Conservation (phyloP, 2,329 filamentous ascomycete genomes). For the Monosporascus sp. region DNA sequence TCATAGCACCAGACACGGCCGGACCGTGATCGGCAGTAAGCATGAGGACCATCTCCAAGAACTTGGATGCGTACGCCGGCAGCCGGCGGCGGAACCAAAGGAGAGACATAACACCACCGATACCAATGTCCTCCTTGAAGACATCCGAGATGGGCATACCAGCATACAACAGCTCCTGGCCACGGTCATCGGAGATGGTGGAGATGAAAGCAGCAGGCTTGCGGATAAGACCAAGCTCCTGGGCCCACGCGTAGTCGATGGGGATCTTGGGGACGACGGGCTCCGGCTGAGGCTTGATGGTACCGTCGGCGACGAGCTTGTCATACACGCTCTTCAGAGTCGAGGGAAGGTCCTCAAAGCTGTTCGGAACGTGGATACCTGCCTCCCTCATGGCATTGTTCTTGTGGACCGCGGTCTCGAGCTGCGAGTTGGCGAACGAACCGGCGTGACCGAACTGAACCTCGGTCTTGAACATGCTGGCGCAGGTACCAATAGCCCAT, state of each 20-base stretch:
- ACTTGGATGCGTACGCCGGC: slow-evolving; percentile 93
- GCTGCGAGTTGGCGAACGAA: slow-evolving; percentile 97
- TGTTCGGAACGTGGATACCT: slow-evolving; percentile 89
- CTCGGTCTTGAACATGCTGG: slow-evolving; percentile 99
- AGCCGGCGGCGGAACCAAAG: slow-evolving; percentile 99
- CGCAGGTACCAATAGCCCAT: slow-evolving; percentile 98
- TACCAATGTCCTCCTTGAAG: slow-evolving; percentile 97
- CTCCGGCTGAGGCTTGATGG: slow-evolving; percentile 80
- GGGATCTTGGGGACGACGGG: slow-evolving; percentile 97
- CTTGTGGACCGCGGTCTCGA: slow-evolving; percentile 94
- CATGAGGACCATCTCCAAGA: slow-evolving; percentile 99
- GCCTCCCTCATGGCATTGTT: slow-evolving; percentile 96
- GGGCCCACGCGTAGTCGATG: slow-evolving; percentile 99
- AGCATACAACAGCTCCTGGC: slow-evolving; percentile 96
- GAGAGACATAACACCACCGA: slow-evolving; percentile 99
- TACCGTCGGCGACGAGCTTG: slow-evolving; percentile 77
- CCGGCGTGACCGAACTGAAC: slow-evolving; percentile 99
- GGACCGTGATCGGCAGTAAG: slow-evolving; percentile 98
- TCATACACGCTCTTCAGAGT: slow-evolving; percentile 79
- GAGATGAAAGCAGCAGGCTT: slow-evolving; percentile 99
- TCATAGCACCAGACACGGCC: slow-evolving; percentile 99
- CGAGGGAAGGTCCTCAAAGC: slow-evolving; percentile 89
- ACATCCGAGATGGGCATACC: slow-evolving; percentile 99
- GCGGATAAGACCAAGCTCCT: slow-evolving; percentile 98
- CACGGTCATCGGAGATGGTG: slow-evolving; percentile 99